A percentile compares a stretch with the other conserved stretches of the same genome.
phyloP scores from a whole-genome alignment of 2,329 filamentous ascomycete genomes.

The Aspergillus fijiensis region DNA sequence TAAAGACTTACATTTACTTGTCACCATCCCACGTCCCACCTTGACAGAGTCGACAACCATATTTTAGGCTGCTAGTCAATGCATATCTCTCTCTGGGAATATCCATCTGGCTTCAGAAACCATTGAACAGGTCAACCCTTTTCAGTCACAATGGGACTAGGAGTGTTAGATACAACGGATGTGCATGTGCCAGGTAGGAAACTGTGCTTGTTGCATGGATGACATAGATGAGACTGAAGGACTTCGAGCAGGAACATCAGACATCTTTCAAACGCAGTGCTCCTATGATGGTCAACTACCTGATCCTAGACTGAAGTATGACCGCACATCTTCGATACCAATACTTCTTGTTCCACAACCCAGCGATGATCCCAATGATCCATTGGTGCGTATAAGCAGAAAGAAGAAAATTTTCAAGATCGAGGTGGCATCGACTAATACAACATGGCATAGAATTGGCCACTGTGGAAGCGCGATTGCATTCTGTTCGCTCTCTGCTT shows the following conservation, averaged over 20 bases:
- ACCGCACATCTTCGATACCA: constrained; percentile 62
- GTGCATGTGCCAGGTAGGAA: constrained; percentile 71
- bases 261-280: constrained; percentile 63
- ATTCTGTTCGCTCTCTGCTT: constrained; percentile 78
- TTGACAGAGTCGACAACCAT: no score
- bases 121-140: neutral
- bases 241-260: constrained; percentile 39
- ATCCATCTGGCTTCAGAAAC: neutral
- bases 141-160: constrained; percentile 60
- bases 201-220: neutral
- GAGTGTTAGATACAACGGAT: constrained; percentile 65
- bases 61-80: no score
- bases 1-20: no score
- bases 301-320: constrained; percentile 65
- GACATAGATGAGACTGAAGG: neutral
- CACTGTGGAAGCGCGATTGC: constrained; percentile 78
- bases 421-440: neutral
- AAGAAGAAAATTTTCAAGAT: neutral
- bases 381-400: constrained; percentile 55
- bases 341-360: constrained; percentile 89
- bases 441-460: constrained; percentile 65
- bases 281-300: constrained; percentile 32
- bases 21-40: no score
- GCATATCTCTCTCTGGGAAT: no score
- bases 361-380: constrained; percentile 86